Evolutionary conservation across 495 filamentous ascomycete species (phyloP), one percentile per base, ranked within the genome.

Genomic region (Aspergillus homomorphus): DNA sequence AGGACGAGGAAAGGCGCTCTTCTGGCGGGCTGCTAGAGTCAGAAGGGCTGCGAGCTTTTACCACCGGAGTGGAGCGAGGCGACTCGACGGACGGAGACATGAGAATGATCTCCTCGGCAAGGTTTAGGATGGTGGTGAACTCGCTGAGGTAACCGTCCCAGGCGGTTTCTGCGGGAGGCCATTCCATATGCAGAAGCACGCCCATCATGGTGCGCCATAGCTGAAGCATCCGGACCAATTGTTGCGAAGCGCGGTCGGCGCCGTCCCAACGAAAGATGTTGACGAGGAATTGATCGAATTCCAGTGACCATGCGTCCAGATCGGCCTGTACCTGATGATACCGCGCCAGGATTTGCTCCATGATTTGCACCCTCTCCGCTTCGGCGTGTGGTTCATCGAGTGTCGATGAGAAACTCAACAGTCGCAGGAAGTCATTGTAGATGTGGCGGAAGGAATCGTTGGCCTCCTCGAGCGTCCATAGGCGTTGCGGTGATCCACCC

Each of bases 71-170:
- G 4, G 26, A 10, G 26, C 26, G 26, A 30, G 26, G 26, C 26
- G 26, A 30, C 10, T 30, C 26, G 26, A 30, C 26, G 26, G 8
- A 26, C 22, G 14, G 21, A 41, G 50, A 82, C 64, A 22, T 76
- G 74, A 58, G 76, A 73, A 60, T 68, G 22, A 61, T 49, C 2
- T 62, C 60, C 16, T 61, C 44, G 10, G 57, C 53, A 3, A 66
- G 53, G 23, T 30, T 42, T n/a, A 51, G 51, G 21, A 60, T 45
- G 4, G 44, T 18, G 6, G 49, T 51, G 28, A 60, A 59, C 0
- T 62, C 56, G 6, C 42, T 49, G 1, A 44, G 42, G 20, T 53
- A 45, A 16, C 43, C 22, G 51, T 66, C 60, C 63, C 63, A 66
- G 20, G 12, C 42, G 21, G 57, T 24, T 30, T 30, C 26, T n/a